These are phyloP conservation scores for Globisporangium cederbergense DNA, from an alignment of 352 stramenopile genomes.

Conservation along the genomic window DNA sequence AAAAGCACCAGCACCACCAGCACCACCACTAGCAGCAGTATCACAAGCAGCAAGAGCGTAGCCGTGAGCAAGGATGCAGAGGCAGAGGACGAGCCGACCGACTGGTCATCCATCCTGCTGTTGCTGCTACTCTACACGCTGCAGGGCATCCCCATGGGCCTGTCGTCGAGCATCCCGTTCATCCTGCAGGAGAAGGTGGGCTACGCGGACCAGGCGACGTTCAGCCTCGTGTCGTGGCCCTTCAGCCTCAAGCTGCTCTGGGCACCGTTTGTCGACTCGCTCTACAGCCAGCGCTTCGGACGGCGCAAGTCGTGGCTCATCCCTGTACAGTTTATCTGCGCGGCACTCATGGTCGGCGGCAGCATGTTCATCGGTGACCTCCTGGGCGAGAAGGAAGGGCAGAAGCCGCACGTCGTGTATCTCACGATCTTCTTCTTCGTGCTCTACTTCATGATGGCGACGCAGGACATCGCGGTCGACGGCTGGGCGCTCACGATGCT, in stretches of 20 bases:
- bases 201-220: slow-evolving; percentile 97
- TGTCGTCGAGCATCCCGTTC: slow-evolving; percentile 97
- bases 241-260: slow-evolving; percentile 99
- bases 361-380: slow-evolving; percentile 82
- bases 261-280: slow-evolving; percentile 96
- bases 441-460: slow-evolving; percentile 99
- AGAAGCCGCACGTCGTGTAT: slow-evolving; percentile 88
- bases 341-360: slow-evolving; percentile 93
- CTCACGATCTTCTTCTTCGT: slow-evolving; percentile 97
- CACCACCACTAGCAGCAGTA: not conserved
- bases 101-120: slow-evolving; percentile 86
- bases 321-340: slow-evolving; percentile 95
- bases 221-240: slow-evolving; percentile 96
- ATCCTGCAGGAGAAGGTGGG: slow-evolving; percentile 96
- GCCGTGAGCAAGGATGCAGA: slow-evolving; percentile 5
- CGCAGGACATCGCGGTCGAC: slow-evolving; percentile 99
- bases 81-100: slow-evolving; percentile 34
- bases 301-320: slow-evolving; percentile 97
- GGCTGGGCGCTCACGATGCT: slow-evolving; percentile 99
- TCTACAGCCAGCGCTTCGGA: slow-evolving; percentile 90
- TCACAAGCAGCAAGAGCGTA: not conserved
- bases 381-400: slow-evolving; percentile 75
- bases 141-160: slow-evolving; percentile 98
- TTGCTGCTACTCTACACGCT: slow-evolving; percentile 98
- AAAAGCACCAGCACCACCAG: slow-evolving; percentile 1